Base-by-base conservation (phyloP, 2,329 filamentous ascomycete genomes). In the Hirsutella minnesotensis region DNA sequence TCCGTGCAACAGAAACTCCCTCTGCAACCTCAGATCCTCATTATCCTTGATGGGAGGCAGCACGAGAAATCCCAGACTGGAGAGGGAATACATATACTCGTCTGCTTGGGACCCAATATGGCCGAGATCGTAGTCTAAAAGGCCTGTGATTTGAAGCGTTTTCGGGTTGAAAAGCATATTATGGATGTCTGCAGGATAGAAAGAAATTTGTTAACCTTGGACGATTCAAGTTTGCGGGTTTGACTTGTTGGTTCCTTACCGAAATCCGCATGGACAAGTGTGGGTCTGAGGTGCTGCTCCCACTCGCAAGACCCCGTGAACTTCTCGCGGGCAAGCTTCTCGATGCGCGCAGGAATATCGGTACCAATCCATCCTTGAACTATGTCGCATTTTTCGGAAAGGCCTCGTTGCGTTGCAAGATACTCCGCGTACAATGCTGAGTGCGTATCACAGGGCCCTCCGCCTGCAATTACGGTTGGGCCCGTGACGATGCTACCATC, bases 401-500 rank as follows among this genome's bases (percentile, higher is more conserved):
- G 4, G 13, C 8, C 21, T 29, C 38, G 38, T 27, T 39, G 24
- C n/a, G 38, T 39, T 27, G 24, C 4, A 16, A 39, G 38, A 29
- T 39, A 39, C 38, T 39, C 38, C 9, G 38, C 24, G 16, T 39
- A 39, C 13, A 39, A 12, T 16, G 24, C 38, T 22, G 38, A 39
- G 16, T 39, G 38, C 38, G 38, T 39, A 12, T 39, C 9, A 30
- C 15, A 39, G 16, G 38, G 38, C n/a, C 38, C 38, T 39, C 38
- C 38, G 22, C 38, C 38, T n/a, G 9, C 8, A 20, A 39, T 39
- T 1, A 27, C 38, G 18, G 38, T 39, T 15, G 38, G 38, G 10
- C 38, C 38, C 24, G 38, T 39, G 22, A 39, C 24, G 2, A 39
- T 39, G 38, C 38, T 39, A 12, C 38, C 38, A 39, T 39, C 38